Base-by-base conservation (phyloP, 352 stramenopile genomes). In the Globisporangium nodosum region DNA sequence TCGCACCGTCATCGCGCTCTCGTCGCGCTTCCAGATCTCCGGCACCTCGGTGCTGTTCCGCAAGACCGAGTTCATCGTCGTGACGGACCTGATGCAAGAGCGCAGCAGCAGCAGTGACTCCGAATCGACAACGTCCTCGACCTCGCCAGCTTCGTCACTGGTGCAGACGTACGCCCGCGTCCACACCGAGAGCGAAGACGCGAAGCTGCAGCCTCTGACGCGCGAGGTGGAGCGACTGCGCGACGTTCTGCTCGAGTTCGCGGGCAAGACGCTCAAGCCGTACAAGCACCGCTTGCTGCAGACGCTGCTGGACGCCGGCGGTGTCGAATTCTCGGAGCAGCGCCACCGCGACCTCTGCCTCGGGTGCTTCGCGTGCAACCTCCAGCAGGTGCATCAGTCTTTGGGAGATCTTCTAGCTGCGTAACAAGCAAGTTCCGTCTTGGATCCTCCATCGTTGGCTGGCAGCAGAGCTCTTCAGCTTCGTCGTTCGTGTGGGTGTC, bases 11-110 rank as follows among this genome's bases (percentile, higher is more conserved):
- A 37, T 54, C 33, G 55, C 6, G 8, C 12, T 47, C 16, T 27
- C 47, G 5, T 33, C 21, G 16, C 9, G 20, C 5, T 5, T 61
- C 5, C 20, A 9, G 4, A 40, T 54, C 46, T 4, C 15, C 3
- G 54, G 21, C 27, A 48, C 43, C 13, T 1, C 20, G 11, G 4
- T 53, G 0, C 31, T 46, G 7, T n/a, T 60, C 24, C 54, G 20
- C 12, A 31, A 60, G 31, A 16, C 45, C 18, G 54, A 4, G 27
- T 60, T 33, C 35, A 39, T 58, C 27, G 16, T 58, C 18, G 1
- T 55, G 33, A 47, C 50, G 6, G 33, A 55, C 24, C 20, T 35
- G 31, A 12, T n/a, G 11, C 9, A 1, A 11, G 33, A 47, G 4
- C 15, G 9, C 5, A 35, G 2, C 35, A 33, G 50, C 6, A 27